These are phyloP conservation scores for Mitragyna speciosa DNA, from an alignment of 257 asterid species.

Conservation along the genomic window DNA sequence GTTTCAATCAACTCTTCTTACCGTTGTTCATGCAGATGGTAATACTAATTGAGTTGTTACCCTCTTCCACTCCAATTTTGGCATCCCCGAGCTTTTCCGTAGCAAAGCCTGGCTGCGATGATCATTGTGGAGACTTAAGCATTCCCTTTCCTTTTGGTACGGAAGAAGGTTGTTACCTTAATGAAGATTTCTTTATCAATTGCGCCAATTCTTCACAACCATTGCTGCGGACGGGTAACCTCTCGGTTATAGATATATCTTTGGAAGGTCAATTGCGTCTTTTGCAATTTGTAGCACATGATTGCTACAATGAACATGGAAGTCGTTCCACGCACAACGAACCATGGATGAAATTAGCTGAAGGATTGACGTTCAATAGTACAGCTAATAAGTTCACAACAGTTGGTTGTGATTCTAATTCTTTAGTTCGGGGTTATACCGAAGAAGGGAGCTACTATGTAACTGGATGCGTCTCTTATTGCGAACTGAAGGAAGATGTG, in stretches of 20 bases:
- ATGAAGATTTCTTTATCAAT: not conserved
- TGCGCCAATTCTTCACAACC: slow-evolving; percentile 10
- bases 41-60: no score
- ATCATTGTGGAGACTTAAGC: slow-evolving; percentile 28
- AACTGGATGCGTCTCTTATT: slow-evolving; percentile 36
- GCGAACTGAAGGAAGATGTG: slow-evolving; percentile 6
- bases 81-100: not conserved
- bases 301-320: slow-evolving; percentile 15
- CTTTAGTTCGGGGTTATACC: slow-evolving; percentile 8
- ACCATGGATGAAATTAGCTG: not conserved
- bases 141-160: slow-evolving; percentile 45
- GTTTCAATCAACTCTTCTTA: no score
- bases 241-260: slow-evolving; percentile 19
- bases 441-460: not conserved
- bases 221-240: not conserved
- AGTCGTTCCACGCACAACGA: accelerated
- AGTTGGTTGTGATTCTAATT: slow-evolving; percentile 37
- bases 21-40: no score
- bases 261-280: slow-evolving; percentile 18
- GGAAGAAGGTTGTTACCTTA: not conserved
- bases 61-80: no score
- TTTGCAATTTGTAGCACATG: slow-evolving; percentile 4
- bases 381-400: slow-evolving; percentile 33
- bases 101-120: slow-evolving; percentile 19
- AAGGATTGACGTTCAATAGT: not conserved